Evolutionary conservation across 1,139 yeast genomes (phyloP).

Genomic region (Trichomonascaceae sp.): DNA sequence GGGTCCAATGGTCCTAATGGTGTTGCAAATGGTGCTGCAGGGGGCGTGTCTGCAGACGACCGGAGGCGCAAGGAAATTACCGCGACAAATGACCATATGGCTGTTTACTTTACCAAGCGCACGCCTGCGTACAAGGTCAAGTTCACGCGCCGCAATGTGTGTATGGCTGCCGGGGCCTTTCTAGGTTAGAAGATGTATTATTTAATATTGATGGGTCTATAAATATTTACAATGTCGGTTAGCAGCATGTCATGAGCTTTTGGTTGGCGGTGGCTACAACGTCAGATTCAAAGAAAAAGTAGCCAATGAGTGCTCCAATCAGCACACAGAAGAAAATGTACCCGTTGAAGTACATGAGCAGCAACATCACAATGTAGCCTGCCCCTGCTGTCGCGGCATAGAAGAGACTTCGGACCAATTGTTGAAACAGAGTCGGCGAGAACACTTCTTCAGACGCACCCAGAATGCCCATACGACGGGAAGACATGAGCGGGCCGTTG

Average conservation of each 20-base stretch:
- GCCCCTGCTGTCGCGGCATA: constrained; percentile 51
- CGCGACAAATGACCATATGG: constrained; percentile 82
- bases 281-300: constrained; percentile 26
- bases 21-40: constrained; percentile 6
- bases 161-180: constrained; percentile 88
- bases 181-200: constrained; percentile 26
- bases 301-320: constrained; percentile 50
- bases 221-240: background rate
- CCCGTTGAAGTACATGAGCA: constrained; percentile 65
- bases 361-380: constrained; percentile 51
- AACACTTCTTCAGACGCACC: constrained; percentile 3
- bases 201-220: background rate
- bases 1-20: constrained; percentile 7
- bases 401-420: constrained; percentile 34
- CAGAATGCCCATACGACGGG: background rate
- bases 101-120: constrained; percentile 85
- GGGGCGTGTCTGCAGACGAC: constrained; percentile 21
- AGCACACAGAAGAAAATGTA: constrained; percentile 51
- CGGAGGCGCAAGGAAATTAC: constrained; percentile 51
- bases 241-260: background rate
- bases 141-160: constrained; percentile 80
- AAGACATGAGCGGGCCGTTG: background rate
- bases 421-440: constrained; percentile 34
- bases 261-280: constrained; percentile 5
- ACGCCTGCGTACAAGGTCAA: constrained; percentile 91